Base-by-base conservation (phyloP, 2,329 filamentous ascomycete species). In the Teratosphaeria pseudoeucalypti region DNA sequence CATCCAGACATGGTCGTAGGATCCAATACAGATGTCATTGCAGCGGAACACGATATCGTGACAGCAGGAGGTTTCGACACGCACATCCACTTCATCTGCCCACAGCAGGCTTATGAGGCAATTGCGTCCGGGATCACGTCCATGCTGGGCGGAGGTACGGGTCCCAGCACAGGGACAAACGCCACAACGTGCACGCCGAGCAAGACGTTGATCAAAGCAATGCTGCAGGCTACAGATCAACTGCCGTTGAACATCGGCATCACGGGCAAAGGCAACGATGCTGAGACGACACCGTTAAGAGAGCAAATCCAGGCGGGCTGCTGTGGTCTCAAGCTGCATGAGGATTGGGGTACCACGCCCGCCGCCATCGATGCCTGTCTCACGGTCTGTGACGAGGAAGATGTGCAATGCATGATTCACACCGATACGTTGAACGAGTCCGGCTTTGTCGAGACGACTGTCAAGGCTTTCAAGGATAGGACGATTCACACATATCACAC, bases 401-500 rank as follows among this genome's bases (percentile, higher is more conserved):
- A 97, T 70, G 84, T 97, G 29, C 92, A 97, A 74, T 95, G 89
- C 65, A 84, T 96, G 64, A 95, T 97, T 67, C 92, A 96, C 73
- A 96, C 92, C 0, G 92, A 97, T 73, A 96, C 92, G 0, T 83
- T 97, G 62, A 97, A 97, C 74, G 92, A 97, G 74, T 92, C 89
- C 19, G 92, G 92, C n/a, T 97, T 96, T 70, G 92, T 97, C 56
- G 92, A 96, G 72, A 87, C 89, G 61, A 96, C 92, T 2, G 85
- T 96, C 62, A 83, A 79, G n/a, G 86, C 92, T 2, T 88, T 97
- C 80, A 90, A 90, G 72, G 81, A 85, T 70, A 86, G 92, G 62
- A 89, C 90, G 1, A 95, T 97, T 68, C 92, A 97, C 76, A 95
- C 92, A 1, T 97, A 97, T 75, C 92, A 97, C 76, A 96, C 91